Evolutionary conservation across 2,329 filamentous ascomycete species (phyloP).

Genomic region (Gaeumannomyces sp.): DNA sequence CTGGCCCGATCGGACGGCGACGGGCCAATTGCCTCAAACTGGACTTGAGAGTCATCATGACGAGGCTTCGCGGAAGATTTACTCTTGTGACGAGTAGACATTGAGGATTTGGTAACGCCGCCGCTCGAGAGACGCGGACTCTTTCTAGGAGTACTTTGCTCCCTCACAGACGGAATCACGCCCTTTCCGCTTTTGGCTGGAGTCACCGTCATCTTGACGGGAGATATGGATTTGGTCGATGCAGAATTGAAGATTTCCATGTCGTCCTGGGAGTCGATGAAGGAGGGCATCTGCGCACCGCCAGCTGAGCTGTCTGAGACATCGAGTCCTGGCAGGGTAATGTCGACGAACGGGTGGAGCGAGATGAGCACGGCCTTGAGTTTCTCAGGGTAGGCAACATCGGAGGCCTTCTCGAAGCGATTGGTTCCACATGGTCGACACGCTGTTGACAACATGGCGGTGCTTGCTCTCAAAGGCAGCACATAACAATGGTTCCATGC

Average conservation of each 20-base stretch:
- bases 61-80: slow-evolving; percentile 40
- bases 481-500: slow-evolving; percentile 49
- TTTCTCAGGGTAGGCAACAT: slow-evolving; percentile 56
- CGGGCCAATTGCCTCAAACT: slow-evolving; percentile 64
- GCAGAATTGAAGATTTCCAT: slow-evolving; percentile 23
- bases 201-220: slow-evolving; percentile 11
- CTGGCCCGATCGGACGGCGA: slow-evolving; percentile 41
- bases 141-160: slow-evolving; percentile 11
- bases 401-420: slow-evolving; percentile 55
- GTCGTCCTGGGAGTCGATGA: slow-evolving; percentile 46
- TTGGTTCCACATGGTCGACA: slow-evolving; percentile 60
- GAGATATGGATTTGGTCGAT: slow-evolving; percentile 18
- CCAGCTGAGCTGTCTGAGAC: slow-evolving; percentile 27
- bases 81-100: slow-evolving; percentile 16
- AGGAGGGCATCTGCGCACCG: slow-evolving; percentile 32
- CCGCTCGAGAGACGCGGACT: not conserved
- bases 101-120: slow-evolving; percentile 1
- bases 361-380: slow-evolving; percentile 58
- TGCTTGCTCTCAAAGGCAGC: slow-evolving; percentile 55
- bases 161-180: slow-evolving; percentile 18
- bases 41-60: slow-evolving; percentile 77
- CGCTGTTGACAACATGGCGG: slow-evolving; percentile 43
- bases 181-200: slow-evolving; percentile 19
- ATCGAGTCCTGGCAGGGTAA: slow-evolving; percentile 39
- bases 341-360: slow-evolving; percentile 47